Conservation (phyloP, 345 rosid species). For the Populus alba region DNA sequence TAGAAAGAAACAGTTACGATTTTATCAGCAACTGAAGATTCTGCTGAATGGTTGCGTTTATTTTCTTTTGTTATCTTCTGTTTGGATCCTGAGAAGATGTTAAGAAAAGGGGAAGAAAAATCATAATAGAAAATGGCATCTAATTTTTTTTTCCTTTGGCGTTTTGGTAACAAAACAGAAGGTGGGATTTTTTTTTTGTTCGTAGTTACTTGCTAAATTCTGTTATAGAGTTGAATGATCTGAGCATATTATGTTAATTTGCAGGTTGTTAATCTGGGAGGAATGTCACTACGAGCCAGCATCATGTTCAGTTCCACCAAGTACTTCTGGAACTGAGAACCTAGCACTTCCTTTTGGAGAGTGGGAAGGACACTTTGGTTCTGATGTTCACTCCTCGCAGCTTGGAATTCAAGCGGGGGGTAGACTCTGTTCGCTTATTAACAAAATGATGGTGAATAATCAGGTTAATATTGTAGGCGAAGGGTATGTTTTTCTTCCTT, state of each 20-base stretch:
- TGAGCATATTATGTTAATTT: not conserved
- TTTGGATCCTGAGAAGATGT: constrained; percentile 18
- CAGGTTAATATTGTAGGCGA: constrained; percentile 73
- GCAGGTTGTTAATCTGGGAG: constrained; percentile 94
- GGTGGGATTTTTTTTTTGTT: not conserved
- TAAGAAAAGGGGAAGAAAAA: not conserved
- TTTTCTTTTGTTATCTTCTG: constrained; percentile 15
- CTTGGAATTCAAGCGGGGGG: constrained; percentile 38
- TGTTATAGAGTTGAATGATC: not conserved
- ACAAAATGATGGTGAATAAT: constrained; percentile 73
- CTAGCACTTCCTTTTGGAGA: constrained; percentile 36
- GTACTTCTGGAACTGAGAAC: constrained; percentile 29
- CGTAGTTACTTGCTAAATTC: not conserved
- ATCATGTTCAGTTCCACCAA: constrained; percentile 27
- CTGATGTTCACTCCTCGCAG: constrained; percentile 30
- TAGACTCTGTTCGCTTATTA: constrained; percentile 49
- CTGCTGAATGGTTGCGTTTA: constrained; percentile 1
- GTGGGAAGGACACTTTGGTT: constrained; percentile 39
- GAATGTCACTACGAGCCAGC: constrained; percentile 57
- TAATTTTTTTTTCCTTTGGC: not conserved
- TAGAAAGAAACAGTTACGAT: constrained; percentile 2
- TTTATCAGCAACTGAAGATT: constrained; percentile 12
- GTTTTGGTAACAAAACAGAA: not conserved
- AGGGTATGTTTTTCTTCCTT: constrained; percentile 56
- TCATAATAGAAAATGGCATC: not conserved